phyloP scores from a whole-genome alignment of 306 rosid species.

The Vigna angularis region DNA sequence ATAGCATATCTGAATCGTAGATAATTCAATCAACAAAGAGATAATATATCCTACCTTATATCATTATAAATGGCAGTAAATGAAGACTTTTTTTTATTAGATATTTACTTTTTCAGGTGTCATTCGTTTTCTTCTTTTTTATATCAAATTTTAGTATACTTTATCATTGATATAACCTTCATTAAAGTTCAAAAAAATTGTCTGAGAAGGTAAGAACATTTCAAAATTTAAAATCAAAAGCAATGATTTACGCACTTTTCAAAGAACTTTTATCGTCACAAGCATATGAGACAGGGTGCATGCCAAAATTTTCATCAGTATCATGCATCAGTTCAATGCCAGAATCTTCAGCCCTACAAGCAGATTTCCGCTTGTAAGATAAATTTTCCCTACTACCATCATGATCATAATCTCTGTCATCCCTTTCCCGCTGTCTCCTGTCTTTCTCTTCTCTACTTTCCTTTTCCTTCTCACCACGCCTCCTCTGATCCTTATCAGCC shows the following conservation, averaged over 20 bases:
- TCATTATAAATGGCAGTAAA: slow-evolving; percentile 8
- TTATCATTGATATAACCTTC: slow-evolving; percentile 25
- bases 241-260: slow-evolving; percentile 71
- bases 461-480: slow-evolving; percentile 80
- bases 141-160: slow-evolving; percentile 5
- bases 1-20: slow-evolving; percentile 13
- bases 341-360: slow-evolving; percentile 65
- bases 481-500: slow-evolving; percentile 79
- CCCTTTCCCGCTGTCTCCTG: slow-evolving; percentile 67
- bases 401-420: slow-evolving; percentile 79
- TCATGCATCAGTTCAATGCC: slow-evolving; percentile 71
- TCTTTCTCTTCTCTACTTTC: slow-evolving; percentile 78
- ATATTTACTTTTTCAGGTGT: slow-evolving; percentile 3
- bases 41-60: neutral
- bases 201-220: neutral
- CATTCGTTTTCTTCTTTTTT: neutral
- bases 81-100: neutral
- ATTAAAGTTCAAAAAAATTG: slow-evolving; percentile 11
- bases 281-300: slow-evolving; percentile 64
- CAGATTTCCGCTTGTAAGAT: slow-evolving; percentile 69
- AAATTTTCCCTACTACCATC: slow-evolving; percentile 68
- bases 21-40: slow-evolving; percentile 32
- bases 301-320: slow-evolving; percentile 70
- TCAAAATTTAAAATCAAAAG: slow-evolving; percentile 11
- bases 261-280: slow-evolving; percentile 77